Evolutionary conservation across 2,329 filamentous ascomycete species (phyloP).

Genomic region (Fusarium tuaranense): DNA sequence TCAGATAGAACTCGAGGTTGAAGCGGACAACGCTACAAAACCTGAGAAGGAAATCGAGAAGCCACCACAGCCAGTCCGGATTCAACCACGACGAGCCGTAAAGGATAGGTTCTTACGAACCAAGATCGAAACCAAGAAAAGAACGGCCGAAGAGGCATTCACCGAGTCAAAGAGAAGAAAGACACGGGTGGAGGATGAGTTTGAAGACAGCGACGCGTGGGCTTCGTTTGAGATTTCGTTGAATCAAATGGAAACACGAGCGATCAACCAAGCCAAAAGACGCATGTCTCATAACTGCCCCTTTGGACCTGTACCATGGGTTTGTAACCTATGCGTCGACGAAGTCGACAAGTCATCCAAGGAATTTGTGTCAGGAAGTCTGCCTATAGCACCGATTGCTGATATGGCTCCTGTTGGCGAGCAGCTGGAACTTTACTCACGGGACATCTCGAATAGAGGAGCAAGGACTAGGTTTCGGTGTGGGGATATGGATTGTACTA

Average conservation of each 20-base stretch:
- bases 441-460: neutral
- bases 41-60: neutral
- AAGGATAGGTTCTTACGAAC: slow-evolving; percentile 15
- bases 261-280: neutral
- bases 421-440: neutral
- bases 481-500: slow-evolving; percentile 4
- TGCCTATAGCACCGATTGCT: slow-evolving; percentile 8
- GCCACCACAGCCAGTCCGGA: neutral
- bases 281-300: neutral
- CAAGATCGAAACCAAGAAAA: neutral
- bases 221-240: neutral
- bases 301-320: slow-evolving; percentile 21
- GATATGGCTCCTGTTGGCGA: neutral
- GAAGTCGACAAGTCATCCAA: neutral
- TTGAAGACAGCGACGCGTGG: neutral
- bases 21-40: neutral
- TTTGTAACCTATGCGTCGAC: slow-evolving; percentile 10
- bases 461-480: neutral
- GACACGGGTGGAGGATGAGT: neutral
- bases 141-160: neutral
- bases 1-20: neutral
- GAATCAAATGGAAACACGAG: neutral
- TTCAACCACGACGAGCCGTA: slow-evolving; percentile 22
- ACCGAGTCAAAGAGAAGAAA: neutral
- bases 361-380: no score